Evolutionary conservation across 805 yeast species (phyloP).

Genomic region (Candida awuae): DNA sequence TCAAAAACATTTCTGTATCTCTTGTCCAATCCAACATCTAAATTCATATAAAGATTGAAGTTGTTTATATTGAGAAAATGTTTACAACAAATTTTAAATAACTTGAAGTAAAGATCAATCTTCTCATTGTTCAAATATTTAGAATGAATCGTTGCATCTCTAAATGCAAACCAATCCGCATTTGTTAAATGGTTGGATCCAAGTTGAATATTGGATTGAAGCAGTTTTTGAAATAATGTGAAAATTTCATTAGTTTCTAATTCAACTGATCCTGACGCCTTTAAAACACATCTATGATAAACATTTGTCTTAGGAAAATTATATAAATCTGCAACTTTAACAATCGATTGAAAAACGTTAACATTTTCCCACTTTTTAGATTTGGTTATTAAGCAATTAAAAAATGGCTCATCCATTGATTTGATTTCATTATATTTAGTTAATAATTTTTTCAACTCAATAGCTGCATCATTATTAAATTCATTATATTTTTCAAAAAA

Average conservation of each 20-base stretch:
- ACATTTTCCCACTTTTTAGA: constrained; percentile 59
- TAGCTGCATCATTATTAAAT: constrained; percentile 45
- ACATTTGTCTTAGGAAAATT: constrained; percentile 57
- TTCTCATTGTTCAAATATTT: constrained; percentile 31
- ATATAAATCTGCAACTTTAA: constrained; percentile 52
- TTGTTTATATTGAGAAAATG: constrained; percentile 38
- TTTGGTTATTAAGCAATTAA: constrained; percentile 65
- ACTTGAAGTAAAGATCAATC: constrained; percentile 43
- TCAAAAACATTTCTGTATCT: constrained; percentile 29
- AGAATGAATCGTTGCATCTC: constrained; percentile 60
- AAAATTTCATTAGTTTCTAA: constrained; percentile 47
- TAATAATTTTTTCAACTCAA: constrained; percentile 48
- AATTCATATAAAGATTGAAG: constrained; percentile 34
- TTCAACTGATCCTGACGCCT: constrained; percentile 58
- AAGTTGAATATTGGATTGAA: constrained; percentile 37
- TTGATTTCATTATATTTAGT: constrained; percentile 47
- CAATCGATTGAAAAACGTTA: constrained; percentile 54
- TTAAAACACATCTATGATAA: constrained; percentile 63
- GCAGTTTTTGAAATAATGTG: constrained; percentile 20
- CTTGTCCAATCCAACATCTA: constrained; percentile 35
- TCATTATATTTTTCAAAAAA: constrained; percentile 56
- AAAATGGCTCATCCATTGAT: constrained; percentile 70
- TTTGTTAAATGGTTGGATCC: constrained; percentile 56
- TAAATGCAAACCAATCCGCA: constrained; percentile 79
- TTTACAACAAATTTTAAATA: constrained; percentile 43